Base-by-base conservation (phyloP, 768 basidiomycete species). In the Tylopilus cervinicoccineus region DNA sequence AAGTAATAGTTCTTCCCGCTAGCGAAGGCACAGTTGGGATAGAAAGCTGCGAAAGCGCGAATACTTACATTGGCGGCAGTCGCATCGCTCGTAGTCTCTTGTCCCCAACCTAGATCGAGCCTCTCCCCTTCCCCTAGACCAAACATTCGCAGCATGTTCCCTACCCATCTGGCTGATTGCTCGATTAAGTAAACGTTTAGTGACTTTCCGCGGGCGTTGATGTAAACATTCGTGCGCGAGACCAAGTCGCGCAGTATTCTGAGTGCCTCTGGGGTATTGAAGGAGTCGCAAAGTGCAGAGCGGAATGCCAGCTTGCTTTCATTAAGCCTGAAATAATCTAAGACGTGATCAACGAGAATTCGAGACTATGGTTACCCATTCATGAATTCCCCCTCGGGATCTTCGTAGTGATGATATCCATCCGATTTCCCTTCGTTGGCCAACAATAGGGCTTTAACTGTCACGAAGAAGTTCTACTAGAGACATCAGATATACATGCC, bases 211-310 rank as follows among this genome's bases (percentile, higher is more conserved):
- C 78, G 80, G 27, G 77, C 60, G 46, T 81, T 88, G 58, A 98
- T 82, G 71, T 98, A 99, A 27, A 92, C 75, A 66, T 97, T 97
- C 7, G 88, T 83, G 38, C 80, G 77, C 4, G 88, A 88, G 38
- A 97, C 82, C 31, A 98, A 73, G 51, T 93, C 86, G 12, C 87
- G 77, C 16, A 98, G 70, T 47, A 82, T 71, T 57, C 79, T 77
- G 20, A 98, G 67, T 0, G 93, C 94, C 16, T 72, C 76, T 3
- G 93, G 92, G 0, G 96, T 98, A 65, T 98, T 94, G 77, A 98
- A 96, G 0, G 94, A 97, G 67, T 99, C 95, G 69, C 88, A 94
- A 39, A 99, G 82, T 0, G 93, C 89, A 12, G 71, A 75, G 45
- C 91, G 83, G 77, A 99, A 95, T 8, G 78, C 75, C 34, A 76